Base-by-base conservation (phyloP, 306 rosid genomes). In the Medicago ruthenica region DNA sequence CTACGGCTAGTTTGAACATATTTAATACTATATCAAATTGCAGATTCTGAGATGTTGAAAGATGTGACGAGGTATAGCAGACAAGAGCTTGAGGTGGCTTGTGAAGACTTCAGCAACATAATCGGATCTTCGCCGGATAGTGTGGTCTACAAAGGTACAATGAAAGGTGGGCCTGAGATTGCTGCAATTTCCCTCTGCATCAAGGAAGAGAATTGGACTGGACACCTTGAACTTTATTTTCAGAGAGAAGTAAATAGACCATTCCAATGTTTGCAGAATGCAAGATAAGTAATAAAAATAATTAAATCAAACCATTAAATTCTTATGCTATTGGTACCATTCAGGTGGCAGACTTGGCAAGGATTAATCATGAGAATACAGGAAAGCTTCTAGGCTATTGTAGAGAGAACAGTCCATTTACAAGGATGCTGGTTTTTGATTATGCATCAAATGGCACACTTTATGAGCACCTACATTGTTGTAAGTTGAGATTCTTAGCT, bases 101-200 rank as follows among this genome's bases (percentile, higher is more conserved):
- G 98, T 75, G 99, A 96, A 85, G 99, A 96, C 83, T 96, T 96
- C 83, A 96, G 99, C 86, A 96, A 96, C 79, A 92, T 92, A 71
- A 96, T 96, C 70, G 99, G 99, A 57, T 92, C 99, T 76, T 96
- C 99, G 8, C 93, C 97, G 5, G 99, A 92, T 81, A 96, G 96
- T 83, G 41, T 92, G 47, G 98, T 96, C 70, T 96, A 96, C 85
- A 96, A 96, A 83, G 99, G 99, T 47, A 96, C 75, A 77, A 84
- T 96, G 80, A 90, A 91, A 85, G 90, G 96, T 75, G 99, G 99
- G 27, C 93, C 99, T 42, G 99, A 92, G 87, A 90, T 96, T 75
- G 99, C 98, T 39, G 98, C 91, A 48, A 92, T 96, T 65, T 90
- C 99, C 69, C 85, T 96, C 74, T 92, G 96, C 89, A 88, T 92